phyloP scores from a whole-genome alignment of 108 stramenopile species.

The Parietichytrium sp. region DNA sequence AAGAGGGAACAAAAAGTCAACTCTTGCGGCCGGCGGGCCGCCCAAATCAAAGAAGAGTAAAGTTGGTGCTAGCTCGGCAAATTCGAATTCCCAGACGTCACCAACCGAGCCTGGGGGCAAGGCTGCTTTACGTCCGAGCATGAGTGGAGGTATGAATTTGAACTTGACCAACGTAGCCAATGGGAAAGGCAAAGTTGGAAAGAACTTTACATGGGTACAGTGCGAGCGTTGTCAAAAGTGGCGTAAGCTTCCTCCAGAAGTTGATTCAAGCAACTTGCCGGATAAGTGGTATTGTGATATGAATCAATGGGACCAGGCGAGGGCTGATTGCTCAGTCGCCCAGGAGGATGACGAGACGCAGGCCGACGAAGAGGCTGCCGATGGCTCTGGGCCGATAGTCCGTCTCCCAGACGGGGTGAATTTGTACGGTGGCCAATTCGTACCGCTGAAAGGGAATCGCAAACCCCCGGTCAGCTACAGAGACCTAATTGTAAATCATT shows the following conservation, averaged over 20 bases:
- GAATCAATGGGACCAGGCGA: conserved; percentile 69
- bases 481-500: conserved; percentile 18
- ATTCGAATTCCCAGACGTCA: not conserved
- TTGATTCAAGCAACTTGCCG: conserved; percentile 66
- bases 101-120: not conserved
- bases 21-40: not conserved
- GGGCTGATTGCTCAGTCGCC: conserved; percentile 59
- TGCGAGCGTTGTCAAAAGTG: conserved; percentile 81
- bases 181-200: not conserved
- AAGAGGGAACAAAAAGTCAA: too few relatives aligned
- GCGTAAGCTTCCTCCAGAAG: conserved; percentile 71
- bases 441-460: not conserved
- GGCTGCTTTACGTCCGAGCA: not conserved
- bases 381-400: not conserved
- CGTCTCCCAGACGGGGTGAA: conserved; percentile 28
- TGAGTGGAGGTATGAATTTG: not conserved
- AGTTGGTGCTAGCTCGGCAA: too few relatives aligned
- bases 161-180: not conserved
- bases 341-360: not conserved
- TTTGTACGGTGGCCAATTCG: not conserved
- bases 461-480: not conserved
- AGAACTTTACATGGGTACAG: conserved; percentile 77
- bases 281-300: conserved; percentile 80
- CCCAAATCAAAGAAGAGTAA: not conserved
- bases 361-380: not conserved